phyloP scores from a whole-genome alignment of 768 basidiomycete genomes.

The Collybiopsis confluens region DNA sequence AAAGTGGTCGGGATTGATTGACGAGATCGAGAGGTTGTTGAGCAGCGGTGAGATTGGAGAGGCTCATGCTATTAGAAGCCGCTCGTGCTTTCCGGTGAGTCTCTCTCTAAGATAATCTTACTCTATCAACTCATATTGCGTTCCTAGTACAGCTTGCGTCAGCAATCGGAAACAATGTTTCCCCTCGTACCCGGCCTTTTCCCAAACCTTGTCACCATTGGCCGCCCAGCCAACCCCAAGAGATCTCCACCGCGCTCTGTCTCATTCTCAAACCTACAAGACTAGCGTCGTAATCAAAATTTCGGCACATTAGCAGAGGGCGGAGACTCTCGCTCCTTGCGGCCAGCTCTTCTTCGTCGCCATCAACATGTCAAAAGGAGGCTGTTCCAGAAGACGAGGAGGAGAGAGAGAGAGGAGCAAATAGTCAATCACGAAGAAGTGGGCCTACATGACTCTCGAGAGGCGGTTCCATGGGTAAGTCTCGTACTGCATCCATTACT shows the following conservation, averaged over 20 bases:
- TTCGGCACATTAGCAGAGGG: slow-evolving; percentile 66
- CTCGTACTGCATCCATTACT: background rate
- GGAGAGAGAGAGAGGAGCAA: slow-evolving; percentile 70
- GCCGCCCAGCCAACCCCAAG: slow-evolving; percentile 44
- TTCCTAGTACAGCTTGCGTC: slow-evolving; percentile 54
- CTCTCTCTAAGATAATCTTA: no score
- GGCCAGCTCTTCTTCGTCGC: slow-evolving; percentile 78
- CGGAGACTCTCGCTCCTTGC: slow-evolving; percentile 82
- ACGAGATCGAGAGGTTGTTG: slow-evolving; percentile 62
- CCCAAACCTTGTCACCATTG: slow-evolving; percentile 74
- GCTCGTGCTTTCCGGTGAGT: slow-evolving; percentile 71
- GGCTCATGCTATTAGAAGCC: slow-evolving; percentile 80
- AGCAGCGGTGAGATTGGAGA: slow-evolving; percentile 61
- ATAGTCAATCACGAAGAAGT: slow-evolving; percentile 94
- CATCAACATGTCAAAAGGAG: slow-evolving; percentile 62
- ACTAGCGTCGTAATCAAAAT: slow-evolving; percentile 75
- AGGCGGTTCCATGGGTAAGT: slow-evolving; percentile 69
- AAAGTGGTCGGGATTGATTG: slow-evolving; percentile 66
- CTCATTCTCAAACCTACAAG: slow-evolving; percentile 85
- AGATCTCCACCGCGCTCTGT: slow-evolving; percentile 80
- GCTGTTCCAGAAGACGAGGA: slow-evolving; percentile 69
- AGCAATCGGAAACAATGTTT: slow-evolving; percentile 55
- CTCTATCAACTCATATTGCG: background rate
- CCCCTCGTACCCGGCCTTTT: slow-evolving; percentile 60
- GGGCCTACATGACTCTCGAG: slow-evolving; percentile 82